Evolutionary conservation across 768 basidiomycete species (phyloP).

Genomic region (Macrolepiota dolichaula): DNA sequence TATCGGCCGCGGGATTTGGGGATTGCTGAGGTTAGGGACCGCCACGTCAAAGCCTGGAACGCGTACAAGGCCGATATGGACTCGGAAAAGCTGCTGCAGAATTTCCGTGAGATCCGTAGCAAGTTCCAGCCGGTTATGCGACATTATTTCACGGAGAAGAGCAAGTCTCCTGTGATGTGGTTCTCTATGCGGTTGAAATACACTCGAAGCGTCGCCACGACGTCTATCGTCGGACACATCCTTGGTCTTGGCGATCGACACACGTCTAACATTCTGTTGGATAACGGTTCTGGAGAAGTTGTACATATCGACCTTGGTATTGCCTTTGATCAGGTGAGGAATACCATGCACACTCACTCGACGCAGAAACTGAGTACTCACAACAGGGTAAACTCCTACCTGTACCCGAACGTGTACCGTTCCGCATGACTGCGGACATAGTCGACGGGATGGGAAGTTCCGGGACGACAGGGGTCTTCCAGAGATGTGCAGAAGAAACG

Average conservation of each 20-base stretch:
- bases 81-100: slow-evolving; percentile 23
- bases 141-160: slow-evolving; percentile 89
- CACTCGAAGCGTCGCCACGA: slow-evolving; percentile 88
- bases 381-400: slow-evolving; percentile 72
- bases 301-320: slow-evolving; percentile 97
- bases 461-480: slow-evolving; percentile 91
- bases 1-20: slow-evolving; percentile 62
- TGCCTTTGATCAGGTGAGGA: slow-evolving; percentile 85
- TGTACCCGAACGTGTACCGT: slow-evolving; percentile 88
- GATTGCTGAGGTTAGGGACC: slow-evolving; percentile 23
- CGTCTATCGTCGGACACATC: slow-evolving; percentile 90
- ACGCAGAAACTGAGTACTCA: slow-evolving; percentile 2
- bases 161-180: slow-evolving; percentile 88
- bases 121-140: slow-evolving; percentile 84
- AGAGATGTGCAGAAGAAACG: slow-evolving; percentile 93
- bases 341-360: background rate
- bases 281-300: slow-evolving; percentile 77
- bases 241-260: slow-evolving; percentile 94
- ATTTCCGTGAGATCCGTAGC: slow-evolving; percentile 34
- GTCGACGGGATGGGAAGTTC: slow-evolving; percentile 91
- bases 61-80: slow-evolving; percentile 21
- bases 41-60: slow-evolving; percentile 26
- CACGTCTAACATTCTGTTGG: slow-evolving; percentile 87
- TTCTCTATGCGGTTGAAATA: slow-evolving; percentile 89
- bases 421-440: slow-evolving; percentile 91